Evolutionary conservation across 805 yeast species (phyloP).

Genomic region (Nakazawaea ernobii): DNA sequence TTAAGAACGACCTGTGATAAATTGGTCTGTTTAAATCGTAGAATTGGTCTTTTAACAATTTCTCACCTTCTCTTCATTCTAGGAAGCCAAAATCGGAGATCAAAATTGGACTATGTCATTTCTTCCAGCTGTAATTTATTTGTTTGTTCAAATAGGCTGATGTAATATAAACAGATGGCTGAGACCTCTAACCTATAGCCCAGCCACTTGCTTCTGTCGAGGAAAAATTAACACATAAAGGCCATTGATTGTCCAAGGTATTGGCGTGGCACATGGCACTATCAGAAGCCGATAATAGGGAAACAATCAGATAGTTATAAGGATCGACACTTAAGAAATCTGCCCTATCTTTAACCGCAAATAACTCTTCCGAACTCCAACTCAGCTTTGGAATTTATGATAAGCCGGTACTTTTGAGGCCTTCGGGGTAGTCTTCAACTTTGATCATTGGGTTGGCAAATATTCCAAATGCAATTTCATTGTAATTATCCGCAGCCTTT

Average conservation of each 20-base stretch:
- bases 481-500: conserved; percentile 22
- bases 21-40: conserved; percentile 24
- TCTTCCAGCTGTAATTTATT: conserved; percentile 23
- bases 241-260: conserved; percentile 19
- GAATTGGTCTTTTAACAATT: conserved; percentile 20
- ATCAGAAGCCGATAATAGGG: conserved; percentile 15
- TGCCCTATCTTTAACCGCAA: conserved; percentile 18
- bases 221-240: conserved; percentile 21
- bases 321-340: conserved; percentile 30
- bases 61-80: conserved; percentile 24
- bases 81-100: conserved; percentile 30
- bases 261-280: conserved; percentile 21
- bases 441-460: conserved; percentile 26
- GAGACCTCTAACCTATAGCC: conserved; percentile 20
- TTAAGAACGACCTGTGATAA: conserved; percentile 24
- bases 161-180: conserved; percentile 19
- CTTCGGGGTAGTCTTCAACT: conserved; percentile 25
- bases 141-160: conserved; percentile 21
- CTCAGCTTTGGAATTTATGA: conserved; percentile 12
- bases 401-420: conserved; percentile 19
- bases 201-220: conserved; percentile 16
- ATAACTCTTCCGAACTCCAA: conserved; percentile 23
- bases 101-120: conserved; percentile 21
- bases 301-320: conserved; percentile 22
- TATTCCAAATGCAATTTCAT: conserved; percentile 21